Base-by-base conservation (phyloP, 345 rosid species). In the Brassica carinata region DNA sequence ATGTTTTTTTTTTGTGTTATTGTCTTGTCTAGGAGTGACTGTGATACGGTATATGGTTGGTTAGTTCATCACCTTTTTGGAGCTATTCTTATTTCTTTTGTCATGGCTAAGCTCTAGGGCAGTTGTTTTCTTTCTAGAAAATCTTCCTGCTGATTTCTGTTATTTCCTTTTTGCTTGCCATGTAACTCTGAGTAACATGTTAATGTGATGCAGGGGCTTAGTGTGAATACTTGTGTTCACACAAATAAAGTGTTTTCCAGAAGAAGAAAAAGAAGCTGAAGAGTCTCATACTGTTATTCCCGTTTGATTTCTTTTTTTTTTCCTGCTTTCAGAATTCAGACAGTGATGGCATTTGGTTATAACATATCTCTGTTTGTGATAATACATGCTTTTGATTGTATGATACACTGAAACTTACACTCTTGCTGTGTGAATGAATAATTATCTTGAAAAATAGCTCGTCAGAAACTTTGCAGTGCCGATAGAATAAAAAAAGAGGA, bases 171-270 rank as follows among this genome's bases (percentile, higher is more conserved):
- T 34, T 17, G 23, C 8, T 62, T 62, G 53, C 1, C 43, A 36
- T 75, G 62, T 71, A 58, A 67, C 58, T 40, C 43, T 38, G 68
- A 64, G 63, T 64, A 64, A 38, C 23, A 64, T 75, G 58, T 10
- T 43, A 15, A 81, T 81, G 67, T 71, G n/a, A 15, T 76, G 73
- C 33, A 81, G 74, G 73, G 62, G 73, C 3, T 66, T 58, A 45
- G 19, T 23, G 53, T 51, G 67, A 62, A 34, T 6, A 57, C 23
- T 48, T 67, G 19, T 8, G 75, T 34, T 18, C 53, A 15, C 61
- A 8, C 77, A 71, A 76, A 65, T 72, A 81, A 81, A 71, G 77
- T 29, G 77, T 43, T 30, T 65, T 79, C 67, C 71, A 33, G 71
- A 71, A 71, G 76, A 69, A 62, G 76, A 69, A 61, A 64, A 80